Base-by-base conservation (phyloP, 495 filamentous ascomycete species). In the Thermothielavioides terrestris region DNA sequence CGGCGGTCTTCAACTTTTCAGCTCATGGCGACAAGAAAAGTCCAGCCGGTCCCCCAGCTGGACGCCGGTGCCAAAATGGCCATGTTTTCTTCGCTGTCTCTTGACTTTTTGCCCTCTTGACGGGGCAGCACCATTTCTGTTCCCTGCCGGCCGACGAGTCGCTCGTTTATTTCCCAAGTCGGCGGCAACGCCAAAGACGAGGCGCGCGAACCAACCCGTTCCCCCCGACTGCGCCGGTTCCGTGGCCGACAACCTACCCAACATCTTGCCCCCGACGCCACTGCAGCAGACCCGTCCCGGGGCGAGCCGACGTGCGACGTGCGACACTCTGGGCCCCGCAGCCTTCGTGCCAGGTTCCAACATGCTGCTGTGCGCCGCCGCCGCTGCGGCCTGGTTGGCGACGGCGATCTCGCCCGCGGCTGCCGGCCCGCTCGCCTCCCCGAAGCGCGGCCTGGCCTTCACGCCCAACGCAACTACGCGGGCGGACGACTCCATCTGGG, bases 391-490 rank as follows among this genome's bases (percentile, higher is more conserved):
- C 35, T 6, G 55, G 2, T 35, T 58, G 27, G 45, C 48, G 6
- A 27, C 44, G 3, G 22, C 42, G 18, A 34, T 44, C 9, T 44
- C 51, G 18, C 36, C 56, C 9, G 54, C 54, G 9, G 50, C 55
- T 3, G 53, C 59, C 20, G 63, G 63, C 31, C 52, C n/a, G n/a
- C n/a, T n/a, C n/a, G n/a, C 64, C 10, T 83, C 80, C 20, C 58
- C 77, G 4, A 90, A 89, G 60, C 83, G 85, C 50, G 85, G 86
- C 6, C 78, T 89, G 42, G 70, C 78, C 50, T 84, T 83, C 66
- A 70, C 85, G 20, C 73, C 80, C 4, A 74, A 72, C 27, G 20
- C 58, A 1, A 57, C 70, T 2, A 65, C 70, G 46, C 75, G 74
- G 3, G 41, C 60, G 1, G 84, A 89, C 62, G 77, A 84, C 64